A percentile compares a stretch with the other conserved stretches of the same genome.
phyloP scores from a whole-genome alignment of 768 basidiomycete species.

The Punctularia strigosozonata region DNA sequence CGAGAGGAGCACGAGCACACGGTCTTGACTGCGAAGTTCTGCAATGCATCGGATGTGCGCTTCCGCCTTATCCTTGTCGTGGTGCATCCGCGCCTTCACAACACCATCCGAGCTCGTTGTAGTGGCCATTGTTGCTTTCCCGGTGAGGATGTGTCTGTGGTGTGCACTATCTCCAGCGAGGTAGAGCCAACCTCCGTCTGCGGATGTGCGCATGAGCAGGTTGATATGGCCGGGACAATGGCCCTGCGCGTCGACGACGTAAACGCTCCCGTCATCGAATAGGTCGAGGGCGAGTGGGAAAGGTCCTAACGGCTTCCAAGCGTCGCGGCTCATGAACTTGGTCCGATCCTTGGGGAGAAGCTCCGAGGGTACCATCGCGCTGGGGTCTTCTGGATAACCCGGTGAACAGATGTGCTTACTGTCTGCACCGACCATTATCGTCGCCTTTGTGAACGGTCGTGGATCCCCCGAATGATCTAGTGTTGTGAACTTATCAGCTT shows the following conservation, averaged over 20 bases:
- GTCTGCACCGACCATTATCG: conserved; percentile 35
- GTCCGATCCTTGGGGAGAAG: conserved; percentile 28
- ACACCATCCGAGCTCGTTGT: no score
- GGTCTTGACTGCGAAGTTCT: conserved; percentile 21
- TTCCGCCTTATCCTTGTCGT: conserved; percentile 29
- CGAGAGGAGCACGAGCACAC: conserved; percentile 36
- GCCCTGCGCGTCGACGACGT: conserved; percentile 42
- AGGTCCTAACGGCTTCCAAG: conserved; percentile 26
- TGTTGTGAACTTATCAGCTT: no score
- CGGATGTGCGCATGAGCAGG: conserved; percentile 39
- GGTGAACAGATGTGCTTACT: conserved; percentile 22
- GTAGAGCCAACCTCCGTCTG: conserved; percentile 42
- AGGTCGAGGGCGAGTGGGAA: conserved; percentile 40
- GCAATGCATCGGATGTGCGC: conserved; percentile 29
- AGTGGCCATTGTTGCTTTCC: conserved; percentile 31
- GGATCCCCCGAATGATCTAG: conserved; percentile 30
- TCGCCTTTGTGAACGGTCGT: conserved; percentile 30
- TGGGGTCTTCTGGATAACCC: conserved; percentile 31
- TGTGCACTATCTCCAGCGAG: conserved; percentile 48
- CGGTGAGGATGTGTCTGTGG: conserved; percentile 37
- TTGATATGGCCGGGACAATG: conserved; percentile 47
- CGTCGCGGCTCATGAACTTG: conserved; percentile 16
- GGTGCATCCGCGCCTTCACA: conserved; percentile 22
- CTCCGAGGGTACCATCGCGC: conserved; percentile 18
- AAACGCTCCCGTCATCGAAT: conserved; percentile 47